phyloP scores from a whole-genome alignment of 2,329 filamentous ascomycete species.

The Curvularia sp. region DNA sequence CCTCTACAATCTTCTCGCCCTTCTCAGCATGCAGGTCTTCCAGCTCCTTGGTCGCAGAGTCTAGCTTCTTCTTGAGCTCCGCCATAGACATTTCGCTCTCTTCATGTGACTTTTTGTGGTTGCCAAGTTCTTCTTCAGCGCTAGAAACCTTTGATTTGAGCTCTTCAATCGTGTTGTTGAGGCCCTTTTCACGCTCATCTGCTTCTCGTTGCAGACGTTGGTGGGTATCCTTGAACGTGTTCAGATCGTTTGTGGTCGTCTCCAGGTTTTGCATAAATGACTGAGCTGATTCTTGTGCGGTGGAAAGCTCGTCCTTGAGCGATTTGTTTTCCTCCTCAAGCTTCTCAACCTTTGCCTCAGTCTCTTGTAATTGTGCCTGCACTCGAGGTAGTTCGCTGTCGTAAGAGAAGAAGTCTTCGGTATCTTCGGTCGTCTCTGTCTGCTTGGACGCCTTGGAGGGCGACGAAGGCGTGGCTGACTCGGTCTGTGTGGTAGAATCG shows the following conservation, averaged over 20 bases:
- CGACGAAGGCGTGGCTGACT: constrained; percentile 37
- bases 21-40: constrained; percentile 54
- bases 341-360: constrained; percentile 72
- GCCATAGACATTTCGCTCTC: constrained; percentile 53
- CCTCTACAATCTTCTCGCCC: constrained; percentile 41
- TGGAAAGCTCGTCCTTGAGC: constrained; percentile 73
- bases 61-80: constrained; percentile 42
- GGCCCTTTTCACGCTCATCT: constrained; percentile 38
- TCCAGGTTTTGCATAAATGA: constrained; percentile 66
- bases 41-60: constrained; percentile 54
- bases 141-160: constrained; percentile 42
- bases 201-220: constrained; percentile 51
- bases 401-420: constrained; percentile 88
- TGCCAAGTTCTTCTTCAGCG: constrained; percentile 56
- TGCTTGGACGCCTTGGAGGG: constrained; percentile 38
- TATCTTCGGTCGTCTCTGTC: constrained; percentile 45
- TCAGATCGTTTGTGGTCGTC: constrained; percentile 69
- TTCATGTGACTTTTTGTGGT: constrained; percentile 51
- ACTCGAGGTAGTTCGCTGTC: constrained; percentile 85
- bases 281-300: constrained; percentile 69
- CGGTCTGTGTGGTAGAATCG: constrained; percentile 36
- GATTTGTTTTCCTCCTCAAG: constrained; percentile 73
- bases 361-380: constrained; percentile 75
- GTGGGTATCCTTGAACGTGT: constrained; percentile 60
- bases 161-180: constrained; percentile 37